These are phyloP conservation scores for Pichia californica DNA, from an alignment of 805 yeast species.

Conservation along the genomic window DNA sequence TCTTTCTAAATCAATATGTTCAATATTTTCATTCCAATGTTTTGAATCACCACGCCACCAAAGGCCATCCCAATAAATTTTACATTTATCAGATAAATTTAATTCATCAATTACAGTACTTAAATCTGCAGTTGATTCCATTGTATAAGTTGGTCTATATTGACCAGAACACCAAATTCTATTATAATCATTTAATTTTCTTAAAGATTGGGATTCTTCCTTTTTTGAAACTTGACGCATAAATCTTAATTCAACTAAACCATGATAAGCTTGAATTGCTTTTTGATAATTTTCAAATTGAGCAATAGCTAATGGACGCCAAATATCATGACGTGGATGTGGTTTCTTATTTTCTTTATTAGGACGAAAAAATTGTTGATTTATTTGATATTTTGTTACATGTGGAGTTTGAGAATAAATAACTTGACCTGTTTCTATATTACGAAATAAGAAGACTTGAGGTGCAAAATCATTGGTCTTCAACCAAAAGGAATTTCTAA, in stretches of 20 bases:
- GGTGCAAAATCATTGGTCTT: conserved; percentile 64
- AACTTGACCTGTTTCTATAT: conserved; percentile 85
- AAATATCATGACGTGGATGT: conserved; percentile 70
- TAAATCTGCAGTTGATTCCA: conserved; percentile 87
- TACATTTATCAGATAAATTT: conserved; percentile 33
- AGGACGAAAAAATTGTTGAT: conserved; percentile 69
- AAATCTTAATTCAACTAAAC: conserved; percentile 65
- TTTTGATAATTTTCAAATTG: conserved; percentile 52
- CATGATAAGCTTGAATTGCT: conserved; percentile 69
- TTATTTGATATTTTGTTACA: conserved; percentile 46
- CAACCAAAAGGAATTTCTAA: conserved; percentile 56
- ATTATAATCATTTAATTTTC: conserved; percentile 70
- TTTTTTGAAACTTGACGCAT: conserved; percentile 59
- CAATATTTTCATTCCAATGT: conserved; percentile 63
- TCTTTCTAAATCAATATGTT: conserved; percentile 53
- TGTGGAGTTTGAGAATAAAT: conserved; percentile 79
- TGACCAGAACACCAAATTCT: conserved; percentile 84
- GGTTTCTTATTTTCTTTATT: conserved; percentile 89
- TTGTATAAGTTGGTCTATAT: conserved; percentile 83
- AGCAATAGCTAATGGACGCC: conserved; percentile 88
- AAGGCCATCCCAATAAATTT: conserved; percentile 72
- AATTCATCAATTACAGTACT: conserved; percentile 62
- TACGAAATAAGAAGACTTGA: conserved; percentile 75
- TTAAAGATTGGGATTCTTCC: conserved; percentile 56
- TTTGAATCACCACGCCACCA: conserved; percentile 82